Evolutionary conservation across 2,329 filamentous ascomycete genomes (phyloP), one percentile per base, ranked within the genome.

Genomic region (Cladophialophora chaetospira): DNA sequence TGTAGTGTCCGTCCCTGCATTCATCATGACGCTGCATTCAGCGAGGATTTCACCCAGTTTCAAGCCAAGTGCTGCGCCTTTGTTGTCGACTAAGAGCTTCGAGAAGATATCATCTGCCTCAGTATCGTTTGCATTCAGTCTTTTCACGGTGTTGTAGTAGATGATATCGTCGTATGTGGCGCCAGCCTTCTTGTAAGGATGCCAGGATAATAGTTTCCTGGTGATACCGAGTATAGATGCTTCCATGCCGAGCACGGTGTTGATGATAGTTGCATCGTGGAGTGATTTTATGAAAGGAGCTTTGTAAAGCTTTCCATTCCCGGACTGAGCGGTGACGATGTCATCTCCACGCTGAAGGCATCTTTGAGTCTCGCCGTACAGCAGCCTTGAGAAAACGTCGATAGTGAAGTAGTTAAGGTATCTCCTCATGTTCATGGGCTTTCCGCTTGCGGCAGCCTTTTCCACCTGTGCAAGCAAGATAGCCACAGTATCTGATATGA

Each of bases 321-420:
- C n/a, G 2, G 60, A 49, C 36, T 62, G 36, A 1, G 60, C 60
- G 23, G 48, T 25, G 15, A 62, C 53, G 5, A 60, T 35, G 19
- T 62, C 60, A 40, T 62, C 28, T 6, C 60, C 60, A 5, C 60
- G 53, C 10, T 46, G 21, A 3, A 62, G 43, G 43, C 57, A 62
- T 1, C 53, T 53, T 29, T 43, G 45, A 5, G 31, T 10, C 26
- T 51, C 48, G 5, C 60, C 49, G 36, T 54, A 61, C 3, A 61
- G 36, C 5, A 61, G 36, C 17, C 28, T 56, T 10, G 45, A 45
- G 28, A 61, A 52, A 10, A 63, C 11, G 28, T 63, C 60, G 25
- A 63, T 63, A 4, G 58, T 61, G 54, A 63, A 63, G 25, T 63
- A 63, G 46, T 63, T 63, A 11, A 63, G 51, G 31, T 61, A 61